Percentiles rank a stretch among this genome's conserved stretches.
Conservation (phyloP, 805 yeast genomes). For the Hanseniaspora thailandica region DNA sequence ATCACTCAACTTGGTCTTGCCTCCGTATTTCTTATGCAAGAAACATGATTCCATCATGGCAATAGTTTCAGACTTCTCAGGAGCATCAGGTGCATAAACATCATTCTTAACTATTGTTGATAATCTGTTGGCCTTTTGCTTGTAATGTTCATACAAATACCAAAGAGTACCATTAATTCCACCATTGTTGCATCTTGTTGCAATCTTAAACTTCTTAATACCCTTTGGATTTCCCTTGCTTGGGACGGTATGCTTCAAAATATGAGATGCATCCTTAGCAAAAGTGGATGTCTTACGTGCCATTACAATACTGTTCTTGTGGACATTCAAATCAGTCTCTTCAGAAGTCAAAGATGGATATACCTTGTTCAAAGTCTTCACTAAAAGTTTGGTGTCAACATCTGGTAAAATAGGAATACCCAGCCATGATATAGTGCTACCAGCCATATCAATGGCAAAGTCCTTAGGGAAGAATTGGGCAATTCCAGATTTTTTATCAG, state of each 20-base stretch:
- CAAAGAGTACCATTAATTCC: slow-evolving; percentile 3
- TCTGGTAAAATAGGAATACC: slow-evolving; percentile 85
- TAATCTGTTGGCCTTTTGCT: background rate
- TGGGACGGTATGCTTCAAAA: background rate
- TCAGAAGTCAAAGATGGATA: slow-evolving; percentile 52
- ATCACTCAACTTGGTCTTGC: background rate
- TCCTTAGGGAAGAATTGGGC: slow-evolving; percentile 85
- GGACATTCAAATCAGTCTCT: slow-evolving; percentile 59
- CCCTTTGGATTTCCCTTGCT: background rate
- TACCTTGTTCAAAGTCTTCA: slow-evolving; percentile 52
- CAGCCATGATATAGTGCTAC: slow-evolving; percentile 90
- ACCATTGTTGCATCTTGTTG: background rate
- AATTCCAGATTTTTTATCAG: slow-evolving; percentile 64
- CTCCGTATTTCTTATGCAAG: background rate
- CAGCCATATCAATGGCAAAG: slow-evolving; percentile 88
- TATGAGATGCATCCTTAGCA: background rate
- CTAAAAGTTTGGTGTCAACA: slow-evolving; percentile 68
- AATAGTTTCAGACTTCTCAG: background rate
- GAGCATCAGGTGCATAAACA: background rate
- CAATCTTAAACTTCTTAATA: background rate
- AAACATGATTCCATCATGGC: background rate
- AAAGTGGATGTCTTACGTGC: slow-evolving; percentile 39
- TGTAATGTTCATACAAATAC: background rate
- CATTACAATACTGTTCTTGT: slow-evolving; percentile 57
- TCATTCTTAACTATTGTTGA: slow-evolving; percentile 5